Percentiles rank a stretch among this genome's conserved stretches.
phyloP scores from a whole-genome alignment of 306 rosid genomes.

The Hippophae rhamnoides region DNA sequence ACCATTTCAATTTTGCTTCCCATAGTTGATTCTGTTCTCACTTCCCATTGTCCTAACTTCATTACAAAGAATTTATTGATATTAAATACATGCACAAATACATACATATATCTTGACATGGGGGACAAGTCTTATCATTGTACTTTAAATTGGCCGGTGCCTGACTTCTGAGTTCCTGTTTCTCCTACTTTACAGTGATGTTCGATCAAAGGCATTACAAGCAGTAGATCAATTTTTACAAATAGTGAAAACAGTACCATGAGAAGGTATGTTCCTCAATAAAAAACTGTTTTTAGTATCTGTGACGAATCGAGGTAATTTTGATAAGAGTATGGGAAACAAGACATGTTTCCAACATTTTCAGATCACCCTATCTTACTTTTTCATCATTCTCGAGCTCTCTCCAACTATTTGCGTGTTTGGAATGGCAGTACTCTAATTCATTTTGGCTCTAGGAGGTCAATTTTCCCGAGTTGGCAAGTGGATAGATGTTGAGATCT shows the following conservation, averaged over 20 bases:
- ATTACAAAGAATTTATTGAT: no score
- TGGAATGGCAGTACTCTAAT: no score
- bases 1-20: no score
- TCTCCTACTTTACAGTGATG: conserved; percentile 54
- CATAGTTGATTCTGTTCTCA: no score
- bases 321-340: not conserved
- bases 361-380: not conserved
- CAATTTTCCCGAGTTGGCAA: no score
- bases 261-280: conserved; percentile 54
- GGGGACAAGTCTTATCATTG: not conserved
- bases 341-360: not conserved
- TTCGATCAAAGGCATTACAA: conserved; percentile 84
- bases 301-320: conserved; percentile 1
- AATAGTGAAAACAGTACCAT: conserved; percentile 63
- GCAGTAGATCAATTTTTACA: conserved; percentile 89
- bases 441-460: no score
- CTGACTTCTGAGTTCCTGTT: conserved; percentile 5
- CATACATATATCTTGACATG: not conserved
- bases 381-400: no score
- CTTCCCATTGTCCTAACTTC: no score
- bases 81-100: no score
- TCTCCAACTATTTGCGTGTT: no score
- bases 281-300: not conserved
- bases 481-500: not conserved
- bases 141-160: not conserved